phyloP scores from a whole-genome alignment of 2,329 filamentous ascomycete species.

The Neopestalotiopsis rosae region DNA sequence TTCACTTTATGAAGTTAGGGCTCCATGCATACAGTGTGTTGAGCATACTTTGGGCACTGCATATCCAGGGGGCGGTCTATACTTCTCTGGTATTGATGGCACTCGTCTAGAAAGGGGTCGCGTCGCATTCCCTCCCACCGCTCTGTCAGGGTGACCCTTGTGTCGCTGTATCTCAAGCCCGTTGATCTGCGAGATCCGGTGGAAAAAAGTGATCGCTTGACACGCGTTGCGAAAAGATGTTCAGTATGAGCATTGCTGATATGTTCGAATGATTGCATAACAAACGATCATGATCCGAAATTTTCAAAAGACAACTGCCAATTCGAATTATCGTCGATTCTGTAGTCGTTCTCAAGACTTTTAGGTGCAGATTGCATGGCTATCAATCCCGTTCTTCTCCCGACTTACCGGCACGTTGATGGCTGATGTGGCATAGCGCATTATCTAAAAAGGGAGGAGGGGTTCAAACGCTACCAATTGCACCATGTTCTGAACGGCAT shows the following conservation, averaged over 20 bases:
- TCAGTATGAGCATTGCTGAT: neutral
- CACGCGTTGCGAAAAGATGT: neutral
- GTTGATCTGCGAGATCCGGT: neutral
- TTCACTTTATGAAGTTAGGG: no score
- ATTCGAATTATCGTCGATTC: no score
- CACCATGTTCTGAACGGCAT: neutral
- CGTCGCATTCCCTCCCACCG: neutral
- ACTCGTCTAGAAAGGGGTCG: neutral
- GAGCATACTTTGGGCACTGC: neutral
- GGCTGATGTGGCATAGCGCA: slow-evolving; percentile 12
- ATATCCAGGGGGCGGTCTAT: neutral
- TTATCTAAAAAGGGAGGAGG: neutral
- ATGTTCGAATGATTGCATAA: neutral
- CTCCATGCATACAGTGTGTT: no score
- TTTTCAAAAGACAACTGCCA: no score
- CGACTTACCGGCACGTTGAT: neutral
- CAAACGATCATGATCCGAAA: no score
- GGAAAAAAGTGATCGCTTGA: neutral
- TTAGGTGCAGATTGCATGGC: neutral
- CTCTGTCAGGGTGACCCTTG: neutral
- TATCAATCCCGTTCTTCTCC: neutral
- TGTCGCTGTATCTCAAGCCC: neutral
- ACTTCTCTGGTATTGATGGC: neutral
- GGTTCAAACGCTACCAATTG: neutral
- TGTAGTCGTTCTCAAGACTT: no score